Evolutionary conservation across 768 basidiomycete genomes (phyloP), one percentile per base, ranked within the genome.

Genomic region (Daedaleopsis nitida): DNA sequence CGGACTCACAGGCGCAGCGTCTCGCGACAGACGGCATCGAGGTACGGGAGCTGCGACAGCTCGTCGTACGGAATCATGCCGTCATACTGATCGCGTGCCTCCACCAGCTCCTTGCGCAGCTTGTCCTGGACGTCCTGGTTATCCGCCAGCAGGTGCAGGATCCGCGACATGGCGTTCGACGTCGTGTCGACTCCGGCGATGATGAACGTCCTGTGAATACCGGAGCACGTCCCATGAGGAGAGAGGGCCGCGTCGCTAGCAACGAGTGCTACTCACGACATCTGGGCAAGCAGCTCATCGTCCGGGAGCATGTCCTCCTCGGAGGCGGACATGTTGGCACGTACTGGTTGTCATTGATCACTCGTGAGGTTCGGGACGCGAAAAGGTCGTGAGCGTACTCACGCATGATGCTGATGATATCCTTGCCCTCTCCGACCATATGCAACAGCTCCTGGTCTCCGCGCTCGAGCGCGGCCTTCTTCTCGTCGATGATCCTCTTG

Each of bases 1-100:
- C 8, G 60, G 3, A 77, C 70, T 3, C 84, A 78, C 5, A 86
- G 51, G 1, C 87, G 80, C 58, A 88, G 69, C 0, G 80, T 82
- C 71, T 89, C 88, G 3, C 83, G 79, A 6, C 86, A 78, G 3
- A 88, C 80, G 6, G 78, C 79, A 59, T 90, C 89, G 14, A 92
- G 82, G 66, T 87, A 89, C 0, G 86, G 81, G 5, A 93, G 47
- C 0, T 56, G 34, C 43, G 65, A 55, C 4, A 66, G 32, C 5
- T 52, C 52, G 47, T 60, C 62, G 43, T 63, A 64, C 71, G 70
- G 45, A 73, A 74, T 34, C 71, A 76, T 64, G 13, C 75, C 75
- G 32, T 74, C 70, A 1, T 66, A 70, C 35, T 65, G 55, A 43
- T 69, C 65, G 23, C 52, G 50, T 0, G 68, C 69, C 1, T 38